Evolutionary conservation across 2,329 filamentous ascomycete species (phyloP), one percentile per base, ranked within the genome.

Genomic region (Cladosporium sp.): DNA sequence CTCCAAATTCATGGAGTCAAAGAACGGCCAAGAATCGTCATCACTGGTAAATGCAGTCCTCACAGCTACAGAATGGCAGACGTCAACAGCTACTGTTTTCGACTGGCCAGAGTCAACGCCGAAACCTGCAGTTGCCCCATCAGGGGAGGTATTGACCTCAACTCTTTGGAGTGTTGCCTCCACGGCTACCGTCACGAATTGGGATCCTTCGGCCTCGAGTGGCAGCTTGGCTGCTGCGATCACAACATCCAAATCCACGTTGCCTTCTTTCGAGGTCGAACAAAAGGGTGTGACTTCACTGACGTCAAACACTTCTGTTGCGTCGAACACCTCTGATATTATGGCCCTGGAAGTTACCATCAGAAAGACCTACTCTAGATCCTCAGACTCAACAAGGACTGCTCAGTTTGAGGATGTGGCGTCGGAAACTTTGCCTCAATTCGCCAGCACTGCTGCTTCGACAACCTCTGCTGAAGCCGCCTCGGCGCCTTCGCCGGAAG

Each of bases 31-130:
- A 28, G 29, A 16, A 14, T 26, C 44, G 11, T 23, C 52, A 12
- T 33, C 64, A 31, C 37, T 62, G 18, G 37, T 31, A 26, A 28
- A 18, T 29, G 62, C n/a, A 29, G 11, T 37, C 31, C 35, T 61
- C 31, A 55, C 46, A 31, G 50, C 31, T 56, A 52, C 53, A 62
- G 46, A 53, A 56, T 63, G 40, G 50, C 49, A 33, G 28, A 40
- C 59, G 8, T 60, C 65, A 16, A 65, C 66, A 10, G 53, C 49
- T 14, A 68, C 67, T 26, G 49, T 61, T 26, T 66, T 66, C 16
- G 33, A 62, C 31, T 66, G 56, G 63, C 44, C 35, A 26, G 31
- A 59, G 23, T 31, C 52, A 18, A 52, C 44, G 52, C 29, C 58
- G 18, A n/a, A 57, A 31, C 23, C 35, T 26, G 44, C 28, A 28